Evolutionary conservation across 306 rosid genomes (phyloP).

Genomic region (Sicyos baderoa): DNA sequence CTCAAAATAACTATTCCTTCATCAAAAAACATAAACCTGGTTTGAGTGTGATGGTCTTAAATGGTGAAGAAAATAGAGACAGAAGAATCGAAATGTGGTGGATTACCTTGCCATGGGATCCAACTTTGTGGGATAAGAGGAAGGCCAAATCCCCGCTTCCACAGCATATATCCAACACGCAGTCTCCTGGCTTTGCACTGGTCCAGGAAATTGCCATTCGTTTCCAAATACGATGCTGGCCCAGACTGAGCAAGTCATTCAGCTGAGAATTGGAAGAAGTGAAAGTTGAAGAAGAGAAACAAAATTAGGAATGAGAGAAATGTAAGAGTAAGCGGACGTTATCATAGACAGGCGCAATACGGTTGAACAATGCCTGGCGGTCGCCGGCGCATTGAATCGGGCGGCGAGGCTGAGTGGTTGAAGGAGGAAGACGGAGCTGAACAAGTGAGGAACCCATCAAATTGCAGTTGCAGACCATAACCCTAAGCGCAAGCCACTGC

Average conservation of each 20-base stretch:
- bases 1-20: no score
- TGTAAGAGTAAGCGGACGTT: constrained; percentile 30
- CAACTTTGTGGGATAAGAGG: constrained; percentile 66
- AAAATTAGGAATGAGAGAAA: background rate
- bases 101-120: constrained; percentile 45
- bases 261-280: constrained; percentile 29
- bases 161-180: constrained; percentile 83
- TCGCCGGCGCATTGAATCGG: constrained; percentile 38
- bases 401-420: constrained; percentile 17
- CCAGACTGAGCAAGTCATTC: constrained; percentile 71
- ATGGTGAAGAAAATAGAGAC: background rate
- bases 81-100: background rate
- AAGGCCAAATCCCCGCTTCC: constrained; percentile 89
- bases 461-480: no score
- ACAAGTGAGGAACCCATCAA: constrained; percentile 21
- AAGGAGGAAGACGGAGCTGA: constrained; percentile 23
- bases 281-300: background rate
- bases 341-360: constrained; percentile 84
- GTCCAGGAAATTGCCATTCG: constrained; percentile 85
- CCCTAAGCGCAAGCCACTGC: background rate
- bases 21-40: no score
- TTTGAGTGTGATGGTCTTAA: no score
- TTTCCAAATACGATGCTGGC: constrained; percentile 90
- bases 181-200: constrained; percentile 63
- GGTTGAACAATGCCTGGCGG: constrained; percentile 60